These are phyloP conservation scores for Strobilomyces echinocephalus DNA, from an alignment of 768 basidiomycete species.

Conservation along the genomic window DNA sequence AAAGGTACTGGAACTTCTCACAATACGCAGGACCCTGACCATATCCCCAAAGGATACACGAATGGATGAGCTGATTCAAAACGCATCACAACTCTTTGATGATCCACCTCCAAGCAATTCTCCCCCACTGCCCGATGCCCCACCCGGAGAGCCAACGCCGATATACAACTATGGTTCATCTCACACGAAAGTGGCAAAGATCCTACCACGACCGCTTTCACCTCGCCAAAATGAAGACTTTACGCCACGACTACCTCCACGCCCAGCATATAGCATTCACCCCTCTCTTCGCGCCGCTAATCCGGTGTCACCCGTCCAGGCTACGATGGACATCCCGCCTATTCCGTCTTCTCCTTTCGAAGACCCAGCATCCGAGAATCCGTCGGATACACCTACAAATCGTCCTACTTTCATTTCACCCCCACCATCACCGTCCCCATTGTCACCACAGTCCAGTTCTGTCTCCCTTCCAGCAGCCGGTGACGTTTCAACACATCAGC, in stretches of 20 bases:
- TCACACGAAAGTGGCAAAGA: conserved; percentile 57
- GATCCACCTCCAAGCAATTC: conserved; percentile 52
- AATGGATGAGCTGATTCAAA: conserved; percentile 81
- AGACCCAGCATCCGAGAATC: conserved; percentile 9
- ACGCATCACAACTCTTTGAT: conserved; percentile 59
- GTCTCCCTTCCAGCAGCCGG: conserved; percentile 9
- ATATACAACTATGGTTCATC: conserved; percentile 64
- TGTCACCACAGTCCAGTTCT: conserved; percentile 12
- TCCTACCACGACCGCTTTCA: conserved; percentile 29
- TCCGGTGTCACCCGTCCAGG: conserved; percentile 45
- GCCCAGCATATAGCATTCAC: conserved; percentile 72
- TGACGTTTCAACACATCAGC: conserved; percentile 6
- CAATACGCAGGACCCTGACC: conserved; percentile 32
- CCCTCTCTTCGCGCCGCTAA: conserved; percentile 57
- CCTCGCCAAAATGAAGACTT: conserved; percentile 55
- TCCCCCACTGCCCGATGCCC: conserved; percentile 71
- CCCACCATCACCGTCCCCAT: conserved; percentile 16
- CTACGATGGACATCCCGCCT: conserved; percentile 31
- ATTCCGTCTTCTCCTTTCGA: conserved; percentile 27
- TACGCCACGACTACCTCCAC: conserved; percentile 61
- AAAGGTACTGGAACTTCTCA: conserved; percentile 50
- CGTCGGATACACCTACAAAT: conserved; percentile 1
- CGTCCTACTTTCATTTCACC: conserved; percentile 11
- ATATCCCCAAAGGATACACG: conserved; percentile 48
- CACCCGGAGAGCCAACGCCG: conserved; percentile 57